Conservation (phyloP, 768 basidiomycete species). For the Flagelloscypha sp. region DNA sequence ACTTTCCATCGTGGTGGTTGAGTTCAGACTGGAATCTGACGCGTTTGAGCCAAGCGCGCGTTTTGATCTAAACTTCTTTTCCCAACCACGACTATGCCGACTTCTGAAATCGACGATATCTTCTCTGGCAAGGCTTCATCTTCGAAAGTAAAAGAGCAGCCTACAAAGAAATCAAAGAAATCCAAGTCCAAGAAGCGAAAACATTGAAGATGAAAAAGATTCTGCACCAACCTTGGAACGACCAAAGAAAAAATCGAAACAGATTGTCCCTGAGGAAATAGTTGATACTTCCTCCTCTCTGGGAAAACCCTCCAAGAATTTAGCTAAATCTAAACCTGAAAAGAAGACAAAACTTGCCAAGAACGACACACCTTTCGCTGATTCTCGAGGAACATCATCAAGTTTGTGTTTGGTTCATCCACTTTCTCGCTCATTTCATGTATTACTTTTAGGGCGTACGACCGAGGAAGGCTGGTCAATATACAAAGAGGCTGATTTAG, state of each 20-base stretch:
- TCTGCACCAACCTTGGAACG: background rate
- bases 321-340: constrained; percentile 5
- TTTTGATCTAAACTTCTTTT: no score
- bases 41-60: no score
- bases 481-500: constrained; percentile 79
- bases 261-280: constrained; percentile 9
- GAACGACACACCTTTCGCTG: constrained; percentile 41
- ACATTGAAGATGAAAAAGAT: constrained; percentile 6
- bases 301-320: constrained; percentile 5
- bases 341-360: constrained; percentile 19
- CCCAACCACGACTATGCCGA: no score
- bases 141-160: constrained; percentile 17
- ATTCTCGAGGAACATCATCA: constrained; percentile 66
- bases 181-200: constrained; percentile 33
- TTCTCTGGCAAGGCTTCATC: constrained; percentile 49
- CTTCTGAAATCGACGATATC: constrained; percentile 83
- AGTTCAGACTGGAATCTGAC: no score
- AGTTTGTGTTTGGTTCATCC: constrained; percentile 37
- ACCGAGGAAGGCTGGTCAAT: constrained; percentile 76
- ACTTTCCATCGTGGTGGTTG: constrained; percentile 16
- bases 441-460: constrained; percentile 47
- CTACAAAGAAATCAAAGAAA: constrained; percentile 38
- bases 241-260: constrained; percentile 4
- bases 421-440: constrained; percentile 5
- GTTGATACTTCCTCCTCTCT: constrained; percentile 4